A percentile compares a stretch with the other conserved stretches of the same genome.
phyloP scores from a whole-genome alignment of 495 filamentous ascomycete genomes.

The Hyphodiscus hymeniophilus region DNA sequence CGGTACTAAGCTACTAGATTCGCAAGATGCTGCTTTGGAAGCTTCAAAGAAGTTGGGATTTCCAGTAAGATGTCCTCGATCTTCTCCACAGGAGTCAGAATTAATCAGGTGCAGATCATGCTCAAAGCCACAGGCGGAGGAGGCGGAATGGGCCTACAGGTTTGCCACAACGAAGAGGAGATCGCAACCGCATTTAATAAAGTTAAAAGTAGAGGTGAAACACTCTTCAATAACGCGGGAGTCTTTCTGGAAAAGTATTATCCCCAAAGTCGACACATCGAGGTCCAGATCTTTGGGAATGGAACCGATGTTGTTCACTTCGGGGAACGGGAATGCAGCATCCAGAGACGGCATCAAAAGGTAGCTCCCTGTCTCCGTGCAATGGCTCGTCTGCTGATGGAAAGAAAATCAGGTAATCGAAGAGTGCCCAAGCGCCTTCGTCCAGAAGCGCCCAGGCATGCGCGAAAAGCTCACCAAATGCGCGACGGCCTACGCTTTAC shows the following conservation, averaged over 20 bases:
- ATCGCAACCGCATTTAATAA: slow-evolving; percentile 34
- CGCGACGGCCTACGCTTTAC: slow-evolving; percentile 41
- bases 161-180: slow-evolving; percentile 25
- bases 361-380: slow-evolving; percentile 25
- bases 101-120: slow-evolving; percentile 31
- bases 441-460: slow-evolving; percentile 34
- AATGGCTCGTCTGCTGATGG: slow-evolving; percentile 13
- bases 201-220: slow-evolving; percentile 22
- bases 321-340: slow-evolving; percentile 53
- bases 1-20: slow-evolving; percentile 44
- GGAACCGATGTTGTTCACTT: slow-evolving; percentile 46
- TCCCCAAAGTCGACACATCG: slow-evolving; percentile 45
- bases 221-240: slow-evolving; percentile 12
- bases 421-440: slow-evolving; percentile 32
- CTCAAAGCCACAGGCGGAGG: slow-evolving; percentile 51
- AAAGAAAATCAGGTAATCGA: slow-evolving; percentile 21
- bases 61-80: slow-evolving; percentile 27
- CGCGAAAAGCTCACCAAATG: slow-evolving; percentile 40
- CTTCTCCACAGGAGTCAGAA: background rate
- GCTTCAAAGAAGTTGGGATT: slow-evolving; percentile 38
- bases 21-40: slow-evolving; percentile 36
- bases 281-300: slow-evolving; percentile 67
- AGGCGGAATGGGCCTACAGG: slow-evolving; percentile 46
- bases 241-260: slow-evolving; percentile 20
- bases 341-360: slow-evolving; percentile 63